Percentiles rank a stretch among this genome's conserved stretches.
These are phyloP conservation scores for Nakazawaea populi DNA, from an alignment of 805 yeast genomes.

Conservation along the genomic window DNA sequence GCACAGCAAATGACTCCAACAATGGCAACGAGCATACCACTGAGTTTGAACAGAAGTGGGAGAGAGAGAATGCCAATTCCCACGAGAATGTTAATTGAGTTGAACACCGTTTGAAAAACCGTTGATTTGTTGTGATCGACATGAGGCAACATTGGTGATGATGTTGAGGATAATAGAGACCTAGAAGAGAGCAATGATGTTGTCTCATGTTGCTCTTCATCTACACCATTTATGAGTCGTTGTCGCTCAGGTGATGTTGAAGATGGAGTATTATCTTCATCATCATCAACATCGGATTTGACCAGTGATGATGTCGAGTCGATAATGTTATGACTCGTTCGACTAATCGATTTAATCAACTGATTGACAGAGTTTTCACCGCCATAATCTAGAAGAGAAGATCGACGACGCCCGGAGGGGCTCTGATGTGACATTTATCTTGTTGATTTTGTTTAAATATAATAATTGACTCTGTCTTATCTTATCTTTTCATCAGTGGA, in stretches of 20 bases:
- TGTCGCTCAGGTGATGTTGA: too few species aligned
- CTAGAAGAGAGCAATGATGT: not conserved
- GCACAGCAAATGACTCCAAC: slow-evolving; percentile 38
- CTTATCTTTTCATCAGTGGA: not conserved
- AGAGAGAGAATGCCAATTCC: slow-evolving; percentile 74
- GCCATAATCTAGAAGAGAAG: slow-evolving; percentile 29
- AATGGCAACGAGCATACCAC: slow-evolving; percentile 61
- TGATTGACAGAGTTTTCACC: slow-evolving; percentile 31
- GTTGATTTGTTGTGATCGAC: slow-evolving; percentile 36
- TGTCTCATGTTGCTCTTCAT: not conserved
- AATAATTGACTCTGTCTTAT: not conserved
- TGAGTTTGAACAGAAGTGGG: slow-evolving; percentile 59
- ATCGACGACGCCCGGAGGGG: slow-evolving; percentile 16
- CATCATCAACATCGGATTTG: not conserved
- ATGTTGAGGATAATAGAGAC: too few species aligned
- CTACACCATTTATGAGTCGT: not conserved
- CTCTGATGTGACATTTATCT: not conserved
- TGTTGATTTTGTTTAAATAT: too few species aligned
- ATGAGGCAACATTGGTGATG: too few species aligned
- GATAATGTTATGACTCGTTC: not conserved
- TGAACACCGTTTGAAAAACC: slow-evolving; percentile 69
- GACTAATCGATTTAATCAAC: slow-evolving; percentile 14
- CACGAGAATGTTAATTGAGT: slow-evolving; percentile 68
- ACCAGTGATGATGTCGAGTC: not conserved
- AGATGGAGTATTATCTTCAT: too few species aligned